phyloP scores from a whole-genome alignment of 768 basidiomycete species.

The Suillus subluteus region DNA sequence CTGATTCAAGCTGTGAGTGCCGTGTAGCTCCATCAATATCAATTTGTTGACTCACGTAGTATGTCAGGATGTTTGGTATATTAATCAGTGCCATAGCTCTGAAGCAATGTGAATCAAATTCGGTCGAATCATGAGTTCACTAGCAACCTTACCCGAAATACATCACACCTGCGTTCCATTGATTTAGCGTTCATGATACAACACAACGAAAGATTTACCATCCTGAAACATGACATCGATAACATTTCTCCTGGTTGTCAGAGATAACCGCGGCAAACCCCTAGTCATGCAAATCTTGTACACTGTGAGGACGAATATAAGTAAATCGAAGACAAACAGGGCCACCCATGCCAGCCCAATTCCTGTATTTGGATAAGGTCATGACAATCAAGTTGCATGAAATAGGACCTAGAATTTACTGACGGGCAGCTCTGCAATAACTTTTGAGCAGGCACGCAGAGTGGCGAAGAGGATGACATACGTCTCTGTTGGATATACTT shows the following conservation, averaged over 20 bases:
- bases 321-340: not conserved
- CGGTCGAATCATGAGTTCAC: constrained; percentile 5
- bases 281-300: not conserved
- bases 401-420: not conserved
- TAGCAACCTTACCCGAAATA: not conserved
- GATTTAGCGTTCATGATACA: not conserved
- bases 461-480: constrained; percentile 34
- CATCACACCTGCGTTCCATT: not conserved
- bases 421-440: not conserved
- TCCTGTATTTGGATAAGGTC: not conserved
- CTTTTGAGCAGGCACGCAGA: constrained; percentile 32
- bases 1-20: constrained; percentile 1
- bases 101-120: constrained; percentile 20
- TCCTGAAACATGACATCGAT: not conserved
- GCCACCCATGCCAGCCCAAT: constrained; percentile 1
- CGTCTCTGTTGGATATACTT: constrained; percentile 13
- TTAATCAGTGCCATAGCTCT: constrained; percentile 58
- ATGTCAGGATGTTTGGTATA: constrained; percentile 49
- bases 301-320: not conserved
- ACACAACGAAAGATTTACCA: not conserved
- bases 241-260: not conserved
- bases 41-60: constrained; percentile 34
- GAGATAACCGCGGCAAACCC: not conserved
- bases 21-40: not conserved
- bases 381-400: not conserved